A percentile compares a stretch with the other conserved stretches of the same genome.
Conservation (phyloP, 2,329 filamentous ascomycete species). For the Colletotrichum noveboracense region DNA sequence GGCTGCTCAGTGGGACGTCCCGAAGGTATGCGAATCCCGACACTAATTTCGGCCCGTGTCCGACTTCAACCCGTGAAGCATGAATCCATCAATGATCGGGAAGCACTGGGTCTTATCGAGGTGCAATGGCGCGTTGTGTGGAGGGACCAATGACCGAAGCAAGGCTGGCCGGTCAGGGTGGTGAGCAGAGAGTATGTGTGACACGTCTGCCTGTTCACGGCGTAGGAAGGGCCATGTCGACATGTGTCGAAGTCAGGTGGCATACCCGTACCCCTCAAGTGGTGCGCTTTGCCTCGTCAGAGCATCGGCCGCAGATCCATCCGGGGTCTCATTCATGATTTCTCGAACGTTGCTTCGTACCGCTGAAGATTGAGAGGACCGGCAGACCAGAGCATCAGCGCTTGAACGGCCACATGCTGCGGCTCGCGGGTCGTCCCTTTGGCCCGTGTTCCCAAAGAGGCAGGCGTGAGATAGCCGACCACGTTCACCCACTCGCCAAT, state of each 20-base stretch:
- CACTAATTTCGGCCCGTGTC: not conserved
- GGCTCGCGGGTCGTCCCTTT: conserved; percentile 12
- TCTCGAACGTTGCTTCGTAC: conserved; percentile 17
- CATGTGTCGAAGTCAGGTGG: not conserved
- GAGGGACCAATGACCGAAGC: not conserved
- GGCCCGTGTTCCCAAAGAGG: not conserved
- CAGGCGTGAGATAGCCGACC: conserved; percentile 73
- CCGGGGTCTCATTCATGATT: not conserved
- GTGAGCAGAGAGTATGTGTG: not conserved
- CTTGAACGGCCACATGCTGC: conserved; percentile 64
- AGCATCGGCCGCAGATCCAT: not conserved
- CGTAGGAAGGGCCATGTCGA: not conserved
- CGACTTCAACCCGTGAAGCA: not conserved
- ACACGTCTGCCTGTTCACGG: conserved; percentile 4
- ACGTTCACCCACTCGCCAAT: conserved; percentile 90
- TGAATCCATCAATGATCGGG: not conserved
- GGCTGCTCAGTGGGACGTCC: not conserved
- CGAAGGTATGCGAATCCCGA: not conserved
- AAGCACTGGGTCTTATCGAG: not conserved
- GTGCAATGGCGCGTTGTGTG: not conserved
- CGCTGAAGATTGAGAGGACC: conserved; percentile 70
- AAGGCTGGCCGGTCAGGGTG: not conserved
- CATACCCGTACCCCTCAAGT: not conserved
- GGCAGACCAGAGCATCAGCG: conserved; percentile 78
- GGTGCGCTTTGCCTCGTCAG: not conserved